A percentile compares a stretch with the other conserved stretches of the same genome.
Conservation (phyloP, 495 filamentous ascomycete species). For the Pseudomonodictys pantanalensis region DNA sequence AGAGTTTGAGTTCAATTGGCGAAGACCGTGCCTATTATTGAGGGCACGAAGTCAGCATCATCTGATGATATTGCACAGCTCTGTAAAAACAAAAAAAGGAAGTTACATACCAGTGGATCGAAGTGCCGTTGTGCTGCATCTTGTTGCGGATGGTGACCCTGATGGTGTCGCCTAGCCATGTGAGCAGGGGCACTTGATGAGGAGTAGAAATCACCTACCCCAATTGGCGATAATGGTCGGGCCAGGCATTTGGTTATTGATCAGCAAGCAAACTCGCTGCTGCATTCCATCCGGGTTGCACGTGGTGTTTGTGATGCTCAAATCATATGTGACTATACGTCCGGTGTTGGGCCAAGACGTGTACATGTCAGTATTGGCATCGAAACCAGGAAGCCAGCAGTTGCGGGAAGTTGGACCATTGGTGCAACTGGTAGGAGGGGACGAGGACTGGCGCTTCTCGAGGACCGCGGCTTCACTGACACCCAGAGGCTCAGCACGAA, state of each 20-base stretch:
- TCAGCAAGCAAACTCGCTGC: slow-evolving; percentile 22
- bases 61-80: too few species aligned
- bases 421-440: slow-evolving; percentile 10
- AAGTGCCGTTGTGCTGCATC: slow-evolving; percentile 40
- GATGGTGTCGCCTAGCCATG: slow-evolving; percentile 37
- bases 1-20: slow-evolving; percentile 35
- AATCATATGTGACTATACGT: slow-evolving; percentile 18
- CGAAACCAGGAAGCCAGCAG: slow-evolving; percentile 32
- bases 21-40: too few species aligned
- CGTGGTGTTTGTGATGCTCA: slow-evolving; percentile 32
- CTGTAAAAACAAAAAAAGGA: too few species aligned
- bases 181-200: not conserved
- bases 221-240: slow-evolving; percentile 37
- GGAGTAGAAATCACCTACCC: slow-evolving; percentile 20
- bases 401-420: slow-evolving; percentile 27
- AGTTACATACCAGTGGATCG: slow-evolving; percentile 43
- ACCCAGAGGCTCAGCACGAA: slow-evolving; percentile 3
- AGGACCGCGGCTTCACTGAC: not conserved
- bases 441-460: slow-evolving; percentile 14
- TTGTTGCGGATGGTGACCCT: slow-evolving; percentile 37
- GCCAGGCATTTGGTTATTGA: slow-evolving; percentile 39
- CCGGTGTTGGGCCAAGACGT: slow-evolving; percentile 32
- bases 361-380: slow-evolving; percentile 30
- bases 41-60: too few species aligned
- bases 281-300: slow-evolving; percentile 33